Conservation (phyloP, 2,329 filamentous ascomycete species). For the Teratosphaeria destructans region DNA sequence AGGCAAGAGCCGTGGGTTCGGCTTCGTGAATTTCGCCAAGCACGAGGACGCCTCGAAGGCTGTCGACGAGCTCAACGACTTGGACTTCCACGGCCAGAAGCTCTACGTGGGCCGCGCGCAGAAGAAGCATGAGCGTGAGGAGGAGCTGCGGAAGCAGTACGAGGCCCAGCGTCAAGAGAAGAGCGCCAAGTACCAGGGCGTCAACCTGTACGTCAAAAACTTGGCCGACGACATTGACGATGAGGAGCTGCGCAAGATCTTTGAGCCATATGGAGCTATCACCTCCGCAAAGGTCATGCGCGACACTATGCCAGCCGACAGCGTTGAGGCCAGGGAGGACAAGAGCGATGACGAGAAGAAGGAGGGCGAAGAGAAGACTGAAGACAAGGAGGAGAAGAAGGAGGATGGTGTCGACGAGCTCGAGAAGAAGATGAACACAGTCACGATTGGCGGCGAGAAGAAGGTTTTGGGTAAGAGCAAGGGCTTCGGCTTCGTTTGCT, state of each 20-base stretch:
- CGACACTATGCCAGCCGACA: slow-evolving; percentile 52
- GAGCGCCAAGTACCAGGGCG: slow-evolving; percentile 97
- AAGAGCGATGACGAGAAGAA: slow-evolving; percentile 43
- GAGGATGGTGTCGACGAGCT: slow-evolving; percentile 41
- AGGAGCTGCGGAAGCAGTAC: slow-evolving; percentile 97
- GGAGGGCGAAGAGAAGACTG: slow-evolving; percentile 40
- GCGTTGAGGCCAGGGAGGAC: slow-evolving; percentile 32
- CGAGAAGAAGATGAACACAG: slow-evolving; percentile 41
- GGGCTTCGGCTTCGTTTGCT: slow-evolving; percentile 99
- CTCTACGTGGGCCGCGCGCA: slow-evolving; percentile 96
- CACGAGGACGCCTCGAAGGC: slow-evolving; percentile 79
- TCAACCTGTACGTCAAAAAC: slow-evolving; percentile 99
- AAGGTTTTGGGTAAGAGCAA: slow-evolving; percentile 90
- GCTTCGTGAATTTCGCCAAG: slow-evolving; percentile 87
- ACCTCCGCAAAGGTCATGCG: slow-evolving; percentile 99
- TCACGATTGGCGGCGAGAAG: slow-evolving; percentile 49
- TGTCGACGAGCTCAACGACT: slow-evolving; percentile 84
- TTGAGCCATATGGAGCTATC: slow-evolving; percentile 83
- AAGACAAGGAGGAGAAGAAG: slow-evolving; percentile 47
- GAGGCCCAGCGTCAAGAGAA: slow-evolving; percentile 96
- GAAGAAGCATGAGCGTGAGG: slow-evolving; percentile 99
- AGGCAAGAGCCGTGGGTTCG: slow-evolving; percentile 90
- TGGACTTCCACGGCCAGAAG: slow-evolving; percentile 86
- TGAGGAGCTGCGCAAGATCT: slow-evolving; percentile 92
- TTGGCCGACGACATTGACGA: slow-evolving; percentile 94